Evolutionary conservation across 192 early-diverging fungal genomes (phyloP).

Genomic region (Dispira parvispora): DNA sequence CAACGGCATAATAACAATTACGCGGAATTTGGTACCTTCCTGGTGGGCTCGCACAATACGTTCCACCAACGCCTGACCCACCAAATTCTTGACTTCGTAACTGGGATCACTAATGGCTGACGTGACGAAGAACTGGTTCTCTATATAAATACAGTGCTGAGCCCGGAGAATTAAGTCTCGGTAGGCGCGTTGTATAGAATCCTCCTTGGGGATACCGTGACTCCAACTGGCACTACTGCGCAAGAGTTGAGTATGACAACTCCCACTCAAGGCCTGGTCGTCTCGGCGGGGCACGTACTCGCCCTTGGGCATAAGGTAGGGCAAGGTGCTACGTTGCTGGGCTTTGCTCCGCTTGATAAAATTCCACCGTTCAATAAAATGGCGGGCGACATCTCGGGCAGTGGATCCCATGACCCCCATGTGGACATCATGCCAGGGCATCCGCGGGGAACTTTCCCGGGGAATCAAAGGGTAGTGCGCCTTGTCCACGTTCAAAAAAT

Average conservation of each 20-base stretch:
- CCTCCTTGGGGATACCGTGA: conserved; percentile 40
- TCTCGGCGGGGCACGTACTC: conserved; percentile 41
- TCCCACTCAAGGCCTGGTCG: conserved; percentile 35
- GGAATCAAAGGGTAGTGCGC: conserved; percentile 29
- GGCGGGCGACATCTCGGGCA: conserved; percentile 61
- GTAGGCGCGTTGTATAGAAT: conserved; percentile 71
- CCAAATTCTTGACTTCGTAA: conserved; percentile 61
- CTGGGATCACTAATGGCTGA: conserved; percentile 23
- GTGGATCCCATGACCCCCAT: conserved; percentile 62
- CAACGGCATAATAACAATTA: conserved; percentile 65
- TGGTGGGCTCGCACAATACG: conserved; percentile 58
- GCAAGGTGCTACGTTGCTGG: conserved; percentile 32
- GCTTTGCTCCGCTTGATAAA: conserved; percentile 61
- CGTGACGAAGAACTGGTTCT: conserved; percentile 80
- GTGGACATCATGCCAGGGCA: conserved; percentile 83
- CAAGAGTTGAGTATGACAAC: conserved; percentile 45
- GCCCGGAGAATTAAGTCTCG: conserved; percentile 46
- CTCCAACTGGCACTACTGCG: conserved; percentile 52
- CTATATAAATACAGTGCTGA: conserved; percentile 76
- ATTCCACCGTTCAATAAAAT: conserved; percentile 81
- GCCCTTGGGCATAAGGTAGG: conserved; percentile 49
- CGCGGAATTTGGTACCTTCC: conserved; percentile 46
- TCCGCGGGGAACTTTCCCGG: conserved; percentile 37
- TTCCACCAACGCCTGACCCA: conserved; percentile 59
- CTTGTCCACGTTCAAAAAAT: conserved; percentile 42